Evolutionary conservation across 768 basidiomycete species (phyloP).

Genomic region (Leccinum uliginosum): DNA sequence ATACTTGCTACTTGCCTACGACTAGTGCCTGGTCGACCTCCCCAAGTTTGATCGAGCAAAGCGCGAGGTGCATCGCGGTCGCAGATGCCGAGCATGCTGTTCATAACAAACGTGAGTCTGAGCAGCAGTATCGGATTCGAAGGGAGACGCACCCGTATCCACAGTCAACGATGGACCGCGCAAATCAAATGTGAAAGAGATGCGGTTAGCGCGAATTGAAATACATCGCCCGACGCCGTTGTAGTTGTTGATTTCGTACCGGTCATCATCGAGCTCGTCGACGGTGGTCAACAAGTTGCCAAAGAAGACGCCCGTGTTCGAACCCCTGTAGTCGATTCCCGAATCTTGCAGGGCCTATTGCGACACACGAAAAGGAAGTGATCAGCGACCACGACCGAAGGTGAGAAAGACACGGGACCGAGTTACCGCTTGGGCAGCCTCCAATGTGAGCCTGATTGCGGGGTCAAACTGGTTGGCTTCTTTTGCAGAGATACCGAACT

Average conservation of each 20-base stretch:
- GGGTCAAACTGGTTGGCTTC: constrained; percentile 31
- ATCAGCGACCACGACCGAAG: background rate
- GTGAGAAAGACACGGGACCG: background rate
- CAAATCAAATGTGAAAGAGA: constrained; percentile 34
- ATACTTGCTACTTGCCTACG: constrained; percentile 13
- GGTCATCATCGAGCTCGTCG: constrained; percentile 27
- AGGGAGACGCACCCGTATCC: constrained; percentile 27
- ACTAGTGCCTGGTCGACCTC: constrained; percentile 49
- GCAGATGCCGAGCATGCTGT: constrained; percentile 42
- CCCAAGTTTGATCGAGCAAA: constrained; percentile 39
- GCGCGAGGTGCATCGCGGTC: constrained; percentile 45
- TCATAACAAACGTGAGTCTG: background rate
- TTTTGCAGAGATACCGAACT: constrained; percentile 32
- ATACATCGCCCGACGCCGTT: constrained; percentile 29
- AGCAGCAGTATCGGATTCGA: background rate
- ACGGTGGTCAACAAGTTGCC: constrained; percentile 29
- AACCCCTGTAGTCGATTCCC: constrained; percentile 42
- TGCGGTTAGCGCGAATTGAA: constrained; percentile 29
- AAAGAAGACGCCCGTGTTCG: constrained; percentile 40
- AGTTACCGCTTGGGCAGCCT: constrained; percentile 28
- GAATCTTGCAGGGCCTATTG: constrained; percentile 39
- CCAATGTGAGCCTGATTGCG: constrained; percentile 28
- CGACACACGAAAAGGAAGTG: background rate
- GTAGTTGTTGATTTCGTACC: constrained; percentile 25
- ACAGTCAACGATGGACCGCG: constrained; percentile 46